Base-by-base conservation (phyloP, 768 basidiomycete genomes). In the Lactarius evosmus region DNA sequence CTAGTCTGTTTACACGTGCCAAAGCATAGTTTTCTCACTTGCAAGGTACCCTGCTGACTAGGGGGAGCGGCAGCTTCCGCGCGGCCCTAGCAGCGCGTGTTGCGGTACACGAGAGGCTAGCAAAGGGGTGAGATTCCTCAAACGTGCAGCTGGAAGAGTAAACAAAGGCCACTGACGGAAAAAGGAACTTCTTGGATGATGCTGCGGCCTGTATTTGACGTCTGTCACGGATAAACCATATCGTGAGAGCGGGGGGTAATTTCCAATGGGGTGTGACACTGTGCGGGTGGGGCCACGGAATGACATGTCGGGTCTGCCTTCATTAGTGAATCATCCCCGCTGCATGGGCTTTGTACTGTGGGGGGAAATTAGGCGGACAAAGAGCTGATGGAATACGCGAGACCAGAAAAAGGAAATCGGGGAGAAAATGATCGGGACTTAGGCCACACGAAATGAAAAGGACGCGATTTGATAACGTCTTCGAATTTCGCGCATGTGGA, bases 401-500 rank as follows among this genome's bases (percentile, higher is more conserved):
- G 16, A 17, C 16, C 14, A 27, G 29, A 22, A 60, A 49, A 54
- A 34, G 57, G 57, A 54, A 63, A 63, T 58, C 32, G 19, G 27
- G 25, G 41, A 32, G 58, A 40, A 40, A 56, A 16, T 30, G 27
- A 49, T 38, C 30, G 34, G 32, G 33, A 19, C 14, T 22, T 49
- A 12, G n/a, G 46, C 25, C 32, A 17, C 14, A 25, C 25, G n/a
- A 41, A 32, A 56, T 61, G 54, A 57, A 65, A 51, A 30, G 12
- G 12, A n/a, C 19, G 59, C 19, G 25, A 32, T 51, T 33, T 29
- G 55, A 65, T 56, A 65, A 56, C 59, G 49, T 56, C 49, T 27
- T 52, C 54, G 32, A 55, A 41, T 56, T 57, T 65, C 56, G 25
- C 59, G 59, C 40, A 60, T 36, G 50, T 60, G 50, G 19, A n/a